Evolutionary conservation across 2,329 filamentous ascomycete genomes (phyloP).

Genomic region (Aureobasidium vineae): DNA sequence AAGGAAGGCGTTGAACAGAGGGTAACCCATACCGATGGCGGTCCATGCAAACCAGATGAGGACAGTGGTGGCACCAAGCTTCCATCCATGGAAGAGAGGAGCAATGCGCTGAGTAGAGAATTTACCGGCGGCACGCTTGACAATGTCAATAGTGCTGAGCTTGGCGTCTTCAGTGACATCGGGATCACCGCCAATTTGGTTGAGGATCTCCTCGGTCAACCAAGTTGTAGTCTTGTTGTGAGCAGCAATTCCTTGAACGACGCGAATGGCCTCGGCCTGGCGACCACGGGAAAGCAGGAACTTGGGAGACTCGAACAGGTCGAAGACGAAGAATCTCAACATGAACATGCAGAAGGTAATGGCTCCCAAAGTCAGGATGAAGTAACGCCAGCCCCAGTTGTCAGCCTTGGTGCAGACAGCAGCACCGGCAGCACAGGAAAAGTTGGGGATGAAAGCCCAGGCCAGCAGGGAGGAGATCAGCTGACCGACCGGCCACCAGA

Average conservation of each 20-base stretch:
- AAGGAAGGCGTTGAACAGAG: slow-evolving; percentile 87
- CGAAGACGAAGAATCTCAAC: slow-evolving; percentile 74
- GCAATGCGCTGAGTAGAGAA: slow-evolving; percentile 67
- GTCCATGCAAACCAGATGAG: slow-evolving; percentile 77
- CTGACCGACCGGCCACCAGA: slow-evolving; percentile 86
- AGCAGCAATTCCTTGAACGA: slow-evolving; percentile 73
- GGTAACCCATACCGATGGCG: slow-evolving; percentile 81
- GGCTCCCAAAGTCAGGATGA: slow-evolving; percentile 68
- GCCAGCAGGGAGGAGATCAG: slow-evolving; percentile 68
- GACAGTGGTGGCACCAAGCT: slow-evolving; percentile 49
- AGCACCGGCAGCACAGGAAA: slow-evolving; percentile 49
- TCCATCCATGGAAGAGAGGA: slow-evolving; percentile 58
- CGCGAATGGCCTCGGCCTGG: slow-evolving; percentile 74
- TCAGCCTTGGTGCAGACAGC: slow-evolving; percentile 48
- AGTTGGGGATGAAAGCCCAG: slow-evolving; percentile 72
- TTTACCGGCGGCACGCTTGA: slow-evolving; percentile 59
- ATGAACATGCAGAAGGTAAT: slow-evolving; percentile 75
- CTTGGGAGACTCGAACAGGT: slow-evolving; percentile 82
- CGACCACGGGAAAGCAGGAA: slow-evolving; percentile 74
- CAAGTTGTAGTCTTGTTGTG: slow-evolving; percentile 62
- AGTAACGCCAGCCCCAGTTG: slow-evolving; percentile 71
- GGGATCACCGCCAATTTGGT: slow-evolving; percentile 53
- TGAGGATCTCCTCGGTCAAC: slow-evolving; percentile 69
- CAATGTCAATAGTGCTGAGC: slow-evolving; percentile 48
- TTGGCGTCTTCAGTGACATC: slow-evolving; percentile 44